phyloP scores from a whole-genome alignment of 2,329 filamentous ascomycete species.

The Diaporthe helianthi region DNA sequence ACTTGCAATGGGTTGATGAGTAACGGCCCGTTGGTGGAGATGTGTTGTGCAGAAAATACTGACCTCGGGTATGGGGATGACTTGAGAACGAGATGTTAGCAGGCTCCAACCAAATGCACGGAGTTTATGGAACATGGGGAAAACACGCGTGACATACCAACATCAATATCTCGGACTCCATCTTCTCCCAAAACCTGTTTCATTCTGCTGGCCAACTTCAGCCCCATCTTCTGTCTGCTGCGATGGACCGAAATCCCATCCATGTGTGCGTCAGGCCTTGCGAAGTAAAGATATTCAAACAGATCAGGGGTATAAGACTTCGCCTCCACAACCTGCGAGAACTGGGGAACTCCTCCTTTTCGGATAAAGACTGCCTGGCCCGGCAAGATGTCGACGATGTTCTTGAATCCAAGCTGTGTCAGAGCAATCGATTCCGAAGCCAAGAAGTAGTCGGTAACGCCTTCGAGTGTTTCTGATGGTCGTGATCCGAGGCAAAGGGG shows the following conservation, averaged over 20 bases:
- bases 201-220: neutral
- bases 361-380: neutral
- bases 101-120: neutral
- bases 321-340: neutral
- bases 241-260: neutral
- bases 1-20: neutral
- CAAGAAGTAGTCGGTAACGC: neutral
- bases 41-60: neutral
- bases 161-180: neutral
- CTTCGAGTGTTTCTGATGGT: neutral
- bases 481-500: neutral
- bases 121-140: neutral
- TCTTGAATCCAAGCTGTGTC: neutral
- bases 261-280: neutral
- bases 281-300: neutral
- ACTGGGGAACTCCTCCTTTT: neutral
- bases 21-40: neutral
- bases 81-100: neutral
- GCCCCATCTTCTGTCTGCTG: neutral
- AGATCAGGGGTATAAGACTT: neutral
- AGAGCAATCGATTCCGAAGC: neutral
- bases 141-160: neutral
- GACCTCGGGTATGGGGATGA: neutral
- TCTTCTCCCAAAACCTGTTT: neutral
- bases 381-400: neutral